These are phyloP conservation scores for Globisporangium ultimum DNA, from an alignment of 352 stramenopile genomes.

Conservation along the genomic window DNA sequence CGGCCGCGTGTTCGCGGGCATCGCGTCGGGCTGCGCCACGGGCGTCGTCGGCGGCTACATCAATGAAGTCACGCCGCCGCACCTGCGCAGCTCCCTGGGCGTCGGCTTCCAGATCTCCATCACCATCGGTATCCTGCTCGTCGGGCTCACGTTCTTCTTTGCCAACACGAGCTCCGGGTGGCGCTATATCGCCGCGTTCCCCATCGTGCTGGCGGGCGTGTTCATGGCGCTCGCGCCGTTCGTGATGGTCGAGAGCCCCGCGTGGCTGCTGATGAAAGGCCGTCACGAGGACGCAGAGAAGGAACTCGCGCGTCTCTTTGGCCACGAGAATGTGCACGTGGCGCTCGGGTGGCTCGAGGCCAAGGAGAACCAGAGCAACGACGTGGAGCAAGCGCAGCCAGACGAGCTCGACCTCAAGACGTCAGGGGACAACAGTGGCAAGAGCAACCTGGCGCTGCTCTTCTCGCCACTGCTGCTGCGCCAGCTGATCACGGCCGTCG, in stretches of 20 bases:
- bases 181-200: constrained; percentile 36
- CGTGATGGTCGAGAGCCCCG: constrained; percentile 34
- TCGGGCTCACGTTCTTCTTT: constrained; percentile 55
- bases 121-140: constrained; percentile 39
- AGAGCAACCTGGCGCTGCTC: constrained; percentile 17
- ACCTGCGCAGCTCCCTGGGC: constrained; percentile 28
- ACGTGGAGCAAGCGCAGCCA: constrained; percentile 18
- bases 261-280: constrained; percentile 36
- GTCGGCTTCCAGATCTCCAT: constrained; percentile 44
- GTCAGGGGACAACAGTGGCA: background rate
- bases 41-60: constrained; percentile 31
- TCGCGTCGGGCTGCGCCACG: constrained; percentile 36
- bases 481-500: constrained; percentile 42
- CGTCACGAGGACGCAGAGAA: constrained; percentile 22
- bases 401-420: constrained; percentile 11
- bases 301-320: constrained; percentile 26
- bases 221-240: constrained; percentile 23
- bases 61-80: constrained; percentile 44
- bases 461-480: constrained; percentile 31
- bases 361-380: constrained; percentile 13
- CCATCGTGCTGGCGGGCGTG: constrained; percentile 23
- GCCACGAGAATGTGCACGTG: constrained; percentile 24
- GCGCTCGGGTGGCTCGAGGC: constrained; percentile 29
- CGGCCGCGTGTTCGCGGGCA: constrained; percentile 33
- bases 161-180: constrained; percentile 41